Base-by-base conservation (phyloP, 768 basidiomycete species). In the Leccinum variicolor region DNA sequence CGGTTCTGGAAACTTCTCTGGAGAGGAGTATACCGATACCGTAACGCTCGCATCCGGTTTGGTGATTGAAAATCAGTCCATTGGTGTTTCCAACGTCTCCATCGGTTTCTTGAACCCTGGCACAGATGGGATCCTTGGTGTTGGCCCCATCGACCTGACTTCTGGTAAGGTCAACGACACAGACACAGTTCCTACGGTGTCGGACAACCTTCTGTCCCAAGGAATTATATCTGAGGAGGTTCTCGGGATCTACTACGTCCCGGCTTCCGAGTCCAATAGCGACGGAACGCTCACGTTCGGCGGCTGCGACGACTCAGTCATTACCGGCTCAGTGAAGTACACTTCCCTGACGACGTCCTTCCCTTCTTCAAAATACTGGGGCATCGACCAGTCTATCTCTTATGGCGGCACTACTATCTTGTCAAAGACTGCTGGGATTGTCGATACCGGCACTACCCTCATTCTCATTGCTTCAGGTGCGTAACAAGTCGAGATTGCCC, bases 121-220 rank as follows among this genome's bases (percentile, higher is more conserved):
- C 5, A 66, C 76, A 19, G 75, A 78, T 54, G 78, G 78, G 9
- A 74, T 77, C 52, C 69, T 79, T 19, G 62, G 77, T 68, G 50
- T 63, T 13, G 70, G 75, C 15, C 77, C 77, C 17, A 52, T 46
- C 6, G 70, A 65, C 53, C 61, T 78, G 23, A 77, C 77, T 1
- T 23, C 55, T 6, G 65, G 59, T 50, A 69, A 63, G 4, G 51
- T 71, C 23, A 51, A 54, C 45, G 57, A 60, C 56, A 36, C 49
- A 13, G n/a, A n/a, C 26, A 23, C 23, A 6, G 62, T 73, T 25
- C 69, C 73, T 15, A 76, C 76, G 4, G 73, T 77, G 11, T 66
- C 62, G 17, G 69, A 76, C 66, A 75, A 69, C 56, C 68, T 76
- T 11, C 69, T 57, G 54, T 55, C 34, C 17, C 68, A 73, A 54